Conservation (phyloP, 2,329 filamentous ascomycete genomes). For the Aspergillus fumigatus region DNA sequence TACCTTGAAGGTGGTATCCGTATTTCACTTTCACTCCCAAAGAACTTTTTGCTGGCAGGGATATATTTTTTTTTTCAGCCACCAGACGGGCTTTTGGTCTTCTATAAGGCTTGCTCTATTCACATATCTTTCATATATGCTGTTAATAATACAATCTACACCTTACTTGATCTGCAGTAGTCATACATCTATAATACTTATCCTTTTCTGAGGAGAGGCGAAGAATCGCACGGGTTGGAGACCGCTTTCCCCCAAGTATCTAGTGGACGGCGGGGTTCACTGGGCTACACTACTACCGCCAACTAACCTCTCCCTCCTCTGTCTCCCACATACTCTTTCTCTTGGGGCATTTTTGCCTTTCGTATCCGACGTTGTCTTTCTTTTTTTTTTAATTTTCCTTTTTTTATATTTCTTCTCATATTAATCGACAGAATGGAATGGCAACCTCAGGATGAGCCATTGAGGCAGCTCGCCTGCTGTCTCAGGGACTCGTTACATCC, state of each 20-base stretch:
- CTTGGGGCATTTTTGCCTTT: not conserved
- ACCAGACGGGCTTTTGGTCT: not conserved
- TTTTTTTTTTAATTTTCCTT: not conserved
- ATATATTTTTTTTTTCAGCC: not conserved
- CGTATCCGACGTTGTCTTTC: not conserved
- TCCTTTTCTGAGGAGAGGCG: not conserved
- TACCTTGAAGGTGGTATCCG: not conserved
- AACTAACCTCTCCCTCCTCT: not conserved
- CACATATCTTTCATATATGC: not conserved
- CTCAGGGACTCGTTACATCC: conserved; percentile 89
- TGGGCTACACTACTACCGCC: not conserved
- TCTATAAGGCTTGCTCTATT: not conserved
- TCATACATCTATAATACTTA: not conserved
- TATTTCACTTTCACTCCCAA: not conserved
- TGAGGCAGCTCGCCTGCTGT: conserved; percentile 83
- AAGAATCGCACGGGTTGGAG: not conserved
- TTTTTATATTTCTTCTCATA: conserved; percentile 2
- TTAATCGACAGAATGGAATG: conserved; percentile 64
- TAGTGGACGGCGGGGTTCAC: not conserved
- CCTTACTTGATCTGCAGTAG: not conserved
- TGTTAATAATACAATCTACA: not conserved
- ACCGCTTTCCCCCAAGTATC: not conserved
- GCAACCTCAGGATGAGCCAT: conserved; percentile 82
- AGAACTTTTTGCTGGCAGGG: not conserved
- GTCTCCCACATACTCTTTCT: not conserved